These are phyloP conservation scores for Aphanocladium album DNA, from an alignment of 2,329 filamentous ascomycete species.

Conservation along the genomic window DNA sequence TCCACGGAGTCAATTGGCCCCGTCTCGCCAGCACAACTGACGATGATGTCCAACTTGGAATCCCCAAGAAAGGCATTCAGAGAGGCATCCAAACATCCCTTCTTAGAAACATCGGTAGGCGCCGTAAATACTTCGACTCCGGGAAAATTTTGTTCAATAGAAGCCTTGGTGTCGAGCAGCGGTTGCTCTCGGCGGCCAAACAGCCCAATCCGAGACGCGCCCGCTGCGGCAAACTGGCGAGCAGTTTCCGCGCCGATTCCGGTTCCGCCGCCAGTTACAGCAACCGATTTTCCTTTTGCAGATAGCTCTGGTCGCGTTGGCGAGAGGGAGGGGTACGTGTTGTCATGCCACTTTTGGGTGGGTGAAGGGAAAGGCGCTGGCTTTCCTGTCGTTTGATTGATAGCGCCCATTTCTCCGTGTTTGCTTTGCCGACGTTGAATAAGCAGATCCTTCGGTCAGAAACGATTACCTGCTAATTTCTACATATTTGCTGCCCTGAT, in stretches of 20 bases:
- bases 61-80: slow-evolving; percentile 3
- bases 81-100: slow-evolving; percentile 6
- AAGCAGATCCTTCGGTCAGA: no score
- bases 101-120: slow-evolving; percentile 17
- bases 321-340: slow-evolving; percentile 23
- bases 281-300: slow-evolving; percentile 38
- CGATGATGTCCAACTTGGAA: slow-evolving; percentile 21
- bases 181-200: slow-evolving; percentile 23
- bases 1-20: slow-evolving; percentile 12
- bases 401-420: not conserved
- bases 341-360: slow-evolving; percentile 15
- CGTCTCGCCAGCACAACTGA: slow-evolving; percentile 24
- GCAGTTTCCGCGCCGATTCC: slow-evolving; percentile 44
- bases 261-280: slow-evolving; percentile 51
- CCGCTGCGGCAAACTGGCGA: slow-evolving; percentile 33
- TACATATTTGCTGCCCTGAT: not conserved
- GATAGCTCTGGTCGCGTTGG: slow-evolving; percentile 22
- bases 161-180: slow-evolving; percentile 21
- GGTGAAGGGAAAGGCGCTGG: slow-evolving; percentile 14
- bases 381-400: not conserved
- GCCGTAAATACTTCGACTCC: slow-evolving; percentile 14
- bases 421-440: not conserved
- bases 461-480: no score
- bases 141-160: slow-evolving; percentile 17
- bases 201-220: slow-evolving; percentile 47